Base-by-base conservation (phyloP, 345 rosid genomes). In the Acer campestre region DNA sequence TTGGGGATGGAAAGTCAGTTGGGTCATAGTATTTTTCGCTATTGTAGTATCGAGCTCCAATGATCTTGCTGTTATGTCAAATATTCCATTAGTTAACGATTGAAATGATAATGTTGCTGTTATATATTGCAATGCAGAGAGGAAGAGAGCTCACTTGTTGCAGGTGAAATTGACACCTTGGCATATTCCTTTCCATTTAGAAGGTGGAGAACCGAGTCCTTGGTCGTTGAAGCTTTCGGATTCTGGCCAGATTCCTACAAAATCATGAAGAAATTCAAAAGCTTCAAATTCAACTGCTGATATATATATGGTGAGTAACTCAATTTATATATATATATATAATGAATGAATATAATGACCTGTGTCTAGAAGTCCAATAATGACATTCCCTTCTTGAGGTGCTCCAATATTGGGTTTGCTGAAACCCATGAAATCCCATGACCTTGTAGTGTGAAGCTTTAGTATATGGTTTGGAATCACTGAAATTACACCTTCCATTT, bases 391-490 rank as follows among this genome's bases (percentile, higher is more conserved):
- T 17, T 80, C 82, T 1, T 63, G 10, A 25, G 80, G 7, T 17
- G 46, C 51, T n/a, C 18, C 61, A 25, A 25, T 25, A 1, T 56
- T 71, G 18, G 67, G 49, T 13, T 63, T 4, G 10, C 80, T 7
- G 46, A 86, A 75, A 29, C 84, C 87, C 55, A 82, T 66, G 67
- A 84, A 84, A 69, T 86, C 86, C 87, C 86, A 87, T 58, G 84
- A 80, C 70, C 79, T 79, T 56, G 85, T 84, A 7, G 87, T 80
- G 65, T 82, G 86, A 20, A 84, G 75, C 75, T 78, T 72, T 11
- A 72, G 46, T 49, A 56, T 82, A 67, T 67, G 79, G 74, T 77
- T 84, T 23, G 80, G 84, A 61, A 86, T 74, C 18, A 86, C 83
- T n/a, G 89, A 86, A 40, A 86, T 67, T 10, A 82, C 87, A 13